Percentiles rank a stretch among this genome's conserved stretches.
phyloP scores from a whole-genome alignment of 139 green algal species.

The Chlamydomonas asymmetrica region DNA sequence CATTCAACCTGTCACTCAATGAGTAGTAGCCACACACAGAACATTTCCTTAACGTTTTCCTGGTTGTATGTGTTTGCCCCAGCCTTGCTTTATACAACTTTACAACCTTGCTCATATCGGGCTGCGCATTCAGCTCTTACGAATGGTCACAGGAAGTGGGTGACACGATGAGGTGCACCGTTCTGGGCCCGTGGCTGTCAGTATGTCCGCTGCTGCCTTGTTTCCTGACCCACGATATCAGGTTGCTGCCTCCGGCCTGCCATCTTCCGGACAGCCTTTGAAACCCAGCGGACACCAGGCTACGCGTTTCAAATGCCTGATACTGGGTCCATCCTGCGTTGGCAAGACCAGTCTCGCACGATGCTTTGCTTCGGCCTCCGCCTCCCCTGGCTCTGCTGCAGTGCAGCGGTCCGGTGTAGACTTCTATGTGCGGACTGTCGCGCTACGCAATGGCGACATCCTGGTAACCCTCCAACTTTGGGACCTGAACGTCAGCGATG shows the following conservation, averaged over 20 bases:
- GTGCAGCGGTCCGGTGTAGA: conserved; percentile 4
- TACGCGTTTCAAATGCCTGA: conserved; percentile 2
- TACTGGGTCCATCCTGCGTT: neutral
- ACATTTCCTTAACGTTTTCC: too few relatives aligned
- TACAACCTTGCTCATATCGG: too few relatives aligned
- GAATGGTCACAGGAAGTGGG: neutral
- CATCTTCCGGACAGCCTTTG: neutral
- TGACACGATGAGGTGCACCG: neutral
- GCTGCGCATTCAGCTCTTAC: neutral
- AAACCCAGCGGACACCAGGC: neutral
- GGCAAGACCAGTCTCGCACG: conserved; percentile 16
- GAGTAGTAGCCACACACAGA: too few relatives aligned
- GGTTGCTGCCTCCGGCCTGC: neutral
- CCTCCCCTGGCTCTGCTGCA: neutral
- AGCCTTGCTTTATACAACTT: too few relatives aligned
- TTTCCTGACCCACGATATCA: too few relatives aligned
- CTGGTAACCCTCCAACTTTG: conserved; percentile 19
- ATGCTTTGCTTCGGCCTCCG: neutral
- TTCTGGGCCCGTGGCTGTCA: too few relatives aligned
- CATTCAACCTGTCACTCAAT: too few relatives aligned
- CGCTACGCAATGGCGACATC: conserved; percentile 17
- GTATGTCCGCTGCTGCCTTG: too few relatives aligned
- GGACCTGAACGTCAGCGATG: conserved; percentile 16
- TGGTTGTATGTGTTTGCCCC: too few relatives aligned
- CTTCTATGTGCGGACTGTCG: conserved; percentile 12